Percentiles rank a stretch among this genome's conserved stretches.
Evolutionary conservation across 148 eudicot genomes (phyloP).

Genomic region (Persicaria maculosa): DNA sequence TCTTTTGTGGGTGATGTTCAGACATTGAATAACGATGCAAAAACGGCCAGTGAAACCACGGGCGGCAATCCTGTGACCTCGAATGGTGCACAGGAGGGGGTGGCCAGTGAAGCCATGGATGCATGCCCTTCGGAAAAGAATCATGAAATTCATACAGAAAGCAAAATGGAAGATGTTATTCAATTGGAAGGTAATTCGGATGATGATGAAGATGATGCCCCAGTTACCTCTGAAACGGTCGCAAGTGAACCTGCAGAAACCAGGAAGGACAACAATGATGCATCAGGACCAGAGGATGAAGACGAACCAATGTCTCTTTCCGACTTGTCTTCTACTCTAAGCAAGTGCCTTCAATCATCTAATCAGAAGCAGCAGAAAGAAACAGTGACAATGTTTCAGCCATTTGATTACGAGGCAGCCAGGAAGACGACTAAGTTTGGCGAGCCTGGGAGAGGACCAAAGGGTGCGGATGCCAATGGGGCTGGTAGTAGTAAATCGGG

Average conservation of each 20-base stretch:
- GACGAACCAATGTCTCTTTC: constrained; percentile 56
- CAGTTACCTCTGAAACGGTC: constrained; percentile 14
- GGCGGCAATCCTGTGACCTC: not conserved
- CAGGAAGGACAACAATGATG: constrained; percentile 14
- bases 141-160: constrained; percentile 14
- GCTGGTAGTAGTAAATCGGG: not conserved
- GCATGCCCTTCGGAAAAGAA: constrained; percentile 12
- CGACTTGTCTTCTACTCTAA: constrained; percentile 73
- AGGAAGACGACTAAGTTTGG: not conserved
- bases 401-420: constrained; percentile 77
- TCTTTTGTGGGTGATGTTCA: constrained; percentile 39
- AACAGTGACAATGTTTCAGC: constrained; percentile 31
- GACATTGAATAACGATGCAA: constrained; percentile 14
- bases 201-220: constrained; percentile 24
- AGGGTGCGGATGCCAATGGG: not conserved
- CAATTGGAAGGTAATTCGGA: constrained; percentile 34
- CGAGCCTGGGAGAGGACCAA: not conserved
- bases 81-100: constrained; percentile 24
- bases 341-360: constrained; percentile 47
- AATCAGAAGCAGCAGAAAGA: constrained; percentile 23
- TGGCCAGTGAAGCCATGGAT: constrained; percentile 19
- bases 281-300: constrained; percentile 25
- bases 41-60: not conserved
- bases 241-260: constrained; percentile 13
- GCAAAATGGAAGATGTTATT: constrained; percentile 44